These are phyloP conservation scores for Penicillium odoratum DNA, from an alignment of 495 filamentous ascomycete genomes.

Conservation along the genomic window DNA sequence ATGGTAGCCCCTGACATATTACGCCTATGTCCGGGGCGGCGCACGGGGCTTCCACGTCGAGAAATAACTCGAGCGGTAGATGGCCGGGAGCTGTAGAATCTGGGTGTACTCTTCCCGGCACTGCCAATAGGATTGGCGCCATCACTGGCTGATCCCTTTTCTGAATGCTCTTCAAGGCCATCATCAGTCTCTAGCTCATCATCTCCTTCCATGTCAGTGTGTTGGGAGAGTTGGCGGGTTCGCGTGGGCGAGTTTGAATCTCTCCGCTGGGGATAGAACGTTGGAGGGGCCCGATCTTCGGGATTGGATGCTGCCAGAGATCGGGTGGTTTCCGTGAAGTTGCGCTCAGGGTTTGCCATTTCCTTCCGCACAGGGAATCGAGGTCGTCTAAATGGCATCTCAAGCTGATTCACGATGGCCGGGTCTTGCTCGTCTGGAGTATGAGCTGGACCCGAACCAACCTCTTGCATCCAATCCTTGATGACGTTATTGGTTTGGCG, in stretches of 20 bases:
- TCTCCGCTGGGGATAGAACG: constrained; percentile 31
- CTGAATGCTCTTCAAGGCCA: constrained; percentile 37
- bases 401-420: constrained; percentile 57
- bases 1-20: constrained; percentile 78
- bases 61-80: constrained; percentile 43
- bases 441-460: constrained; percentile 62
- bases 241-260: constrained; percentile 24
- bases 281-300: constrained; percentile 46
- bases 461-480: constrained; percentile 80
- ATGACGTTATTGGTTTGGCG: constrained; percentile 74
- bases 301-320: constrained; percentile 58
- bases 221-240: constrained; percentile 44
- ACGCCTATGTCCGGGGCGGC: constrained; percentile 43
- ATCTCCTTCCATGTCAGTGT: constrained; percentile 82
- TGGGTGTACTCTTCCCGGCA: constrained; percentile 34
- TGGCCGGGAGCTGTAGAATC: constrained; percentile 48
- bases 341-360: constrained; percentile 34
- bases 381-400: constrained; percentile 40
- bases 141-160: constrained; percentile 38
- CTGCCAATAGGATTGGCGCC: constrained; percentile 12
- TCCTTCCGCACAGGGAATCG: constrained; percentile 34
- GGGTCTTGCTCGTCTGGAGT: constrained; percentile 64
- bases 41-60: constrained; percentile 39
- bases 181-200: constrained; percentile 86
- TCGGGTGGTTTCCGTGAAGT: constrained; percentile 52